A percentile compares a stretch with the other conserved stretches of the same genome.
These are phyloP conservation scores for Penicillium palitans DNA, from an alignment of 2,329 filamentous ascomycete genomes.

Conservation along the genomic window DNA sequence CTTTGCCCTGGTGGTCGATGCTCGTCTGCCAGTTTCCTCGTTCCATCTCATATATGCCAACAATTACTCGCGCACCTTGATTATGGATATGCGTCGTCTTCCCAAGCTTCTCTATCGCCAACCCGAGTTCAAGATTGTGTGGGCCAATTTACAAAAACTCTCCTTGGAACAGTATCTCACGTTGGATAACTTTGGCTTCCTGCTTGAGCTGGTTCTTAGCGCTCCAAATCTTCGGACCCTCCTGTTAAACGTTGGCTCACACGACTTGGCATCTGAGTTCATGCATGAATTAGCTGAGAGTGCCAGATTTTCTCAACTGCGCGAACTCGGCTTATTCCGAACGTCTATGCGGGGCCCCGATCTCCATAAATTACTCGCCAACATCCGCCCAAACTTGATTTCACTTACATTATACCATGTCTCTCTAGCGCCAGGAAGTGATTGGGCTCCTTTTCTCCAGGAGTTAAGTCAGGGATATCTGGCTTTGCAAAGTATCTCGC, in stretches of 20 bases:
- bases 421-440: slow-evolving; percentile 15
- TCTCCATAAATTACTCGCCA: slow-evolving; percentile 16
- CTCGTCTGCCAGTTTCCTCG: slow-evolving; percentile 18
- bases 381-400: slow-evolving; percentile 12
- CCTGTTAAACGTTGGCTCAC: slow-evolving; percentile 22
- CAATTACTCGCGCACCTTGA: slow-evolving; percentile 21
- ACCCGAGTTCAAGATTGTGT: slow-evolving; percentile 20
- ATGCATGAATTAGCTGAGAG: slow-evolving; percentile 27
- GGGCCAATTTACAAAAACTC: slow-evolving; percentile 24
- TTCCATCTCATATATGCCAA: slow-evolving; percentile 28
- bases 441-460: slow-evolving; percentile 18
- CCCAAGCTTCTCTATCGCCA: slow-evolving; percentile 29
- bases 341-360: slow-evolving; percentile 19
- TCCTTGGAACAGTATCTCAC: slow-evolving; percentile 28
- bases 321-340: slow-evolving; percentile 24
- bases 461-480: slow-evolving; percentile 13
- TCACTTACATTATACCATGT: slow-evolving; percentile 23
- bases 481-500: slow-evolving; percentile 19
- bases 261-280: slow-evolving; percentile 25
- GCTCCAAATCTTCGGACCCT: slow-evolving; percentile 24
- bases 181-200: slow-evolving; percentile 26
- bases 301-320: slow-evolving; percentile 15
- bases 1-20: slow-evolving; percentile 24
- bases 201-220: slow-evolving; percentile 25
- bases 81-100: slow-evolving; percentile 30